These are phyloP conservation scores for Rhizopus sp. DNA, from an alignment of 371 early-diverging fungal genomes.

Conservation along the genomic window DNA sequence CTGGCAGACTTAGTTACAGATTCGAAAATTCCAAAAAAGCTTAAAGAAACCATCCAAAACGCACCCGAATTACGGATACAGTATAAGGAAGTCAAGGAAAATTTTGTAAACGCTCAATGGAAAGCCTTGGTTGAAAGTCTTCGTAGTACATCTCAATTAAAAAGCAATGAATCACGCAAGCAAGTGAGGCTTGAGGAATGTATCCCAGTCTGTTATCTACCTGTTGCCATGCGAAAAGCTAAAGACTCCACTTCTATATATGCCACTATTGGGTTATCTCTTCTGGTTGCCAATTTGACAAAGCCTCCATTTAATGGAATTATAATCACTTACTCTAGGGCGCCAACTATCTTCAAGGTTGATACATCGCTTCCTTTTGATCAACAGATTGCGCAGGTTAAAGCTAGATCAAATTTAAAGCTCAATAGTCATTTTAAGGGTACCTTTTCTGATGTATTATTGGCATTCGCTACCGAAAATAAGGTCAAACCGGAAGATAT, in stretches of 20 bases:
- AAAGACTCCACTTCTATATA: conserved; percentile 32
- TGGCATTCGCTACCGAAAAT: conserved; percentile 47
- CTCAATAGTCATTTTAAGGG: too few relatives aligned
- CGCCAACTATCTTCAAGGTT: conserved; percentile 43
- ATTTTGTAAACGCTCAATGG: conserved; percentile 39
- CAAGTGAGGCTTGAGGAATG: conserved; percentile 38
- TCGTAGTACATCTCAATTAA: conserved; percentile 24
- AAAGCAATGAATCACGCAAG: not conserved
- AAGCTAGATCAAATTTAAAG: too few relatives aligned
- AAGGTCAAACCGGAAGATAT: conserved; percentile 53
- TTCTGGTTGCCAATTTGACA: conserved; percentile 51
- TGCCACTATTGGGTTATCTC: conserved; percentile 58
- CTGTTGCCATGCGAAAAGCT: conserved; percentile 37
- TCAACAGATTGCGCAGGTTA: conserved; percentile 20
- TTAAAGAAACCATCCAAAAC: not conserved
- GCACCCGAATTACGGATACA: conserved; percentile 10
- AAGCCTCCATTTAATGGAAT: conserved; percentile 50
- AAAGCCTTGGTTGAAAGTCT: conserved; percentile 33
- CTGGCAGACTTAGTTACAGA: too few relatives aligned
- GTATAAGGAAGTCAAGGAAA: conserved; percentile 35
- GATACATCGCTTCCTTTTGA: conserved; percentile 29
- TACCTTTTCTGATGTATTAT: conserved; percentile 32
- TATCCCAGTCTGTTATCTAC: conserved; percentile 57
- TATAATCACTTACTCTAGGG: conserved; percentile 53
- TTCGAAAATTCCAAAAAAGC: too few relatives aligned